Evolutionary conservation across 805 yeast genomes (phyloP).

Genomic region (Pichia paraexigua): DNA sequence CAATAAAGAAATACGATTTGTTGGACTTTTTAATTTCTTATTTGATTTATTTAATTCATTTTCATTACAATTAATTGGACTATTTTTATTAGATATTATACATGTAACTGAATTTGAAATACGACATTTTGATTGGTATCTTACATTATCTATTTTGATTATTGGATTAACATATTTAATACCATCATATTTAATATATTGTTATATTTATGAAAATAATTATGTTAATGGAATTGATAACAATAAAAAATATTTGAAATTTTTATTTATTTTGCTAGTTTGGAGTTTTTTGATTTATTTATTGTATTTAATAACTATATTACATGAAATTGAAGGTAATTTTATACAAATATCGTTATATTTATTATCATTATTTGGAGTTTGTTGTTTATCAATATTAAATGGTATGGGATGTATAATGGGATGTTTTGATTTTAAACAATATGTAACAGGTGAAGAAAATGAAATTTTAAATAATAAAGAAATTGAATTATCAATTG

Average conservation of each 20-base stretch:
- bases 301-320: neutral
- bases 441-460: conserved; percentile 4
- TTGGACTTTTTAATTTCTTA: neutral
- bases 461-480: conserved; percentile 18
- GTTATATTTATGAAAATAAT: conserved; percentile 1
- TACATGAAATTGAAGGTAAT: conserved; percentile 2
- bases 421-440: conserved; percentile 30
- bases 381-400: conserved; percentile 40
- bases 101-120: conserved; percentile 18
- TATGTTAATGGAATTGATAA: neutral
- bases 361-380: conserved; percentile 41
- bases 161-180: conserved; percentile 33
- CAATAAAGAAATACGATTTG: no score
- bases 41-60: conserved; percentile 23
- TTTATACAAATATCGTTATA: conserved; percentile 31
- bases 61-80: conserved; percentile 21
- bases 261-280: conserved; percentile 10
- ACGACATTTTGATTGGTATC: conserved; percentile 30
- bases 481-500: conserved; percentile 21
- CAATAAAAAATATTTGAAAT: conserved; percentile 1
- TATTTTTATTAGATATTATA: conserved; percentile 25
- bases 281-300: conserved; percentile 34
- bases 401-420: conserved; percentile 47
- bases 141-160: conserved; percentile 33
- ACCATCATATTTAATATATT: conserved; percentile 30